These are phyloP conservation scores for Sequoiadendron giganteum DNA, from an alignment of 75 land plant genomes.

Conservation along the genomic window DNA sequence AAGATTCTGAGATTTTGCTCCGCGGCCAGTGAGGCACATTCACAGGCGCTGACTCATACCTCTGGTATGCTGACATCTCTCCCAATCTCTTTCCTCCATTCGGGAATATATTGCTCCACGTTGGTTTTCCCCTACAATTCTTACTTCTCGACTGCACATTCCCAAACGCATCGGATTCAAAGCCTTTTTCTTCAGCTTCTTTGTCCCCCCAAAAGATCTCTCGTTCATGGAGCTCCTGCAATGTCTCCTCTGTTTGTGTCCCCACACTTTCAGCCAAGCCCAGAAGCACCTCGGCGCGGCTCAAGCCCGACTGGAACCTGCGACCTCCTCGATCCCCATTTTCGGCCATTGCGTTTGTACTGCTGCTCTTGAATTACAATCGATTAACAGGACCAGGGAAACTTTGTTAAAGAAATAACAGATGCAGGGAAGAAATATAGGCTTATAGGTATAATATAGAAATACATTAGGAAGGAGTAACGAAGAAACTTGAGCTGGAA, in stretches of 20 bases:
- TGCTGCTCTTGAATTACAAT: background rate
- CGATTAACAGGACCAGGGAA: background rate
- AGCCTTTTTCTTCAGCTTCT: background rate
- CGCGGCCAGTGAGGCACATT: conserved; percentile 81
- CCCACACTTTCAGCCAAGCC: background rate
- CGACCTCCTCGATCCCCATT: background rate
- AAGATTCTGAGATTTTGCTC: conserved; percentile 41
- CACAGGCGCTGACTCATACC: conserved; percentile 66
- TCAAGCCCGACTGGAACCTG: background rate
- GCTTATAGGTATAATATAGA: too few relatives aligned
- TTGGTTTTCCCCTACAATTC: background rate
- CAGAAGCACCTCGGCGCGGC: conserved; percentile 17
- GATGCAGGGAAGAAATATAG: background rate
- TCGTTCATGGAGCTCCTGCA: background rate
- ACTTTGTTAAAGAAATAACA: background rate
- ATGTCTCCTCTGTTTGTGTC: background rate
- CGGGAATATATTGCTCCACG: background rate
- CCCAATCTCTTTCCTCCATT: background rate
- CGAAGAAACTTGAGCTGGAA: background rate
- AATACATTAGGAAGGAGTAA: background rate
- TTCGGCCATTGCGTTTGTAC: background rate
- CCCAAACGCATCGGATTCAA: background rate
- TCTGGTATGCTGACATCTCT: background rate
- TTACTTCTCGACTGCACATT: background rate
- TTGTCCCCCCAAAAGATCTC: background rate